These are phyloP conservation scores for Tylopilus sp. DNA, from an alignment of 768 basidiomycete species.

Conservation along the genomic window DNA sequence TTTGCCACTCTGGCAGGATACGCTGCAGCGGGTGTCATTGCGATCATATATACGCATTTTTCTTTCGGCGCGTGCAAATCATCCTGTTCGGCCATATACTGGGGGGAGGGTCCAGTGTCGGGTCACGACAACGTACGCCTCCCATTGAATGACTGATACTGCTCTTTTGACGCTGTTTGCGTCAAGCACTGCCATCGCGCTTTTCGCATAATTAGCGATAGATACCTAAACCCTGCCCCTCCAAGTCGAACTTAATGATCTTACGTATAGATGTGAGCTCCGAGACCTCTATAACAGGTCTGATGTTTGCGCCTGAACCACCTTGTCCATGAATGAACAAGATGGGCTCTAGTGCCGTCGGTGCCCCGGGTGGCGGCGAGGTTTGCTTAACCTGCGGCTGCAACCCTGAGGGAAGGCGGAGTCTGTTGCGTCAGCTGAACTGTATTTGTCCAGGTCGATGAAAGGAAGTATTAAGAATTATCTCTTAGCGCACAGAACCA, in stretches of 20 bases:
- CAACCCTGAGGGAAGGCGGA: constrained; percentile 5
- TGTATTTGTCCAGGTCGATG: not conserved
- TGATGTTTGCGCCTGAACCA: constrained; percentile 3
- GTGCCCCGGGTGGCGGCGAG: not conserved
- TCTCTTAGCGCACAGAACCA: not conserved
- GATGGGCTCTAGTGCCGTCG: not conserved
- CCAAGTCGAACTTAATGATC: constrained; percentile 12
- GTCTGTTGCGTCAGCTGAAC: constrained; percentile 3
- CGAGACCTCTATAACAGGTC: constrained; percentile 10
- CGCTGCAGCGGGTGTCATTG: not conserved
- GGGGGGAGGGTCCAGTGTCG: too few relatives aligned
- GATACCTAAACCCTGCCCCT: constrained; percentile 6
- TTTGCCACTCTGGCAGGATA: constrained; percentile 2
- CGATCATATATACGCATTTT: not conserved
- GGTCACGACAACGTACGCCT: not conserved
- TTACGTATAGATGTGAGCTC: constrained; percentile 9
- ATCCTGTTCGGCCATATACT: too few relatives aligned
- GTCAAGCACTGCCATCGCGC: constrained; percentile 11
- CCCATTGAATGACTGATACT: constrained; percentile 6
- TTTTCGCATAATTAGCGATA: constrained; percentile 13
- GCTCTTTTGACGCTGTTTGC: constrained; percentile 5
- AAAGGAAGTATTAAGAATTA: not conserved
- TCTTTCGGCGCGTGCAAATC: too few relatives aligned
- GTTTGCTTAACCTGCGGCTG: not conserved
- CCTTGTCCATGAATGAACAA: constrained; percentile 6